Evolutionary conservation across 2,329 filamentous ascomycete genomes (phyloP).

Genomic region (Neofusicoccum parvum): DNA sequence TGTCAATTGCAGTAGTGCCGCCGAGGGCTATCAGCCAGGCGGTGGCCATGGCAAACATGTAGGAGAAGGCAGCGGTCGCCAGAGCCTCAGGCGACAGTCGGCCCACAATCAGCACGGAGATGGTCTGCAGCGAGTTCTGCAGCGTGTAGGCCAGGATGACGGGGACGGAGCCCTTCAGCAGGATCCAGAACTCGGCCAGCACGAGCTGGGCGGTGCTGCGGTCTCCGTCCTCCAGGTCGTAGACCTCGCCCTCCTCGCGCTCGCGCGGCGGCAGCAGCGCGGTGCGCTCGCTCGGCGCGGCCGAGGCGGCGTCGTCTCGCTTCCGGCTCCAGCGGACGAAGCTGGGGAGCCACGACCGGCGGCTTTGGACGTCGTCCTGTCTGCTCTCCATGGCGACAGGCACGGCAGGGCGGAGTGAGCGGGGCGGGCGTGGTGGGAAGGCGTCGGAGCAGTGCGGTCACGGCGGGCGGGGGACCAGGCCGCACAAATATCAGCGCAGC

Average conservation of each 20-base stretch:
- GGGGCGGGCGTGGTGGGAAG: neutral
- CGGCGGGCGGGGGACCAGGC: neutral
- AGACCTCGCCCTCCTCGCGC: conserved; percentile 41
- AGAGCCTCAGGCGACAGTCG: conserved; percentile 77
- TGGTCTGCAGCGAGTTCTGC: conserved; percentile 82
- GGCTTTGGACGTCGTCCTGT: neutral
- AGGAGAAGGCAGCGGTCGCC: conserved; percentile 81
- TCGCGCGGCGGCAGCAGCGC: conserved; percentile 46
- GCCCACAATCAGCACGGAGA: conserved; percentile 80
- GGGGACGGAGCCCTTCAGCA: conserved; percentile 70
- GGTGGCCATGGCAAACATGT: conserved; percentile 92
- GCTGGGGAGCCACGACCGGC: conserved; percentile 33
- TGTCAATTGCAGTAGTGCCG: conserved; percentile 84
- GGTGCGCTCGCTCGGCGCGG: conserved; percentile 42
- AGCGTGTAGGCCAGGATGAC: conserved; percentile 84
- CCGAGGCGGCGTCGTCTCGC: conserved; percentile 20
- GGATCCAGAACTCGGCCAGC: conserved; percentile 64
- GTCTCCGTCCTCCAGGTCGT: conserved; percentile 41
- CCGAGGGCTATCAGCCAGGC: conserved; percentile 86
- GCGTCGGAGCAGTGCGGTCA: neutral
- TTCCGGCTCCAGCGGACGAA: conserved; percentile 27
- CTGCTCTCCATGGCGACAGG: conserved; percentile 19
- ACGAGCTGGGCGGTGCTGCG: conserved; percentile 42
- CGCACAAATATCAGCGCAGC: neutral
- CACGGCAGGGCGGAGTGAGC: neutral